Conservation (phyloP, 371 early-diverging fungal genomes). For the Mortierella sp. region DNA sequence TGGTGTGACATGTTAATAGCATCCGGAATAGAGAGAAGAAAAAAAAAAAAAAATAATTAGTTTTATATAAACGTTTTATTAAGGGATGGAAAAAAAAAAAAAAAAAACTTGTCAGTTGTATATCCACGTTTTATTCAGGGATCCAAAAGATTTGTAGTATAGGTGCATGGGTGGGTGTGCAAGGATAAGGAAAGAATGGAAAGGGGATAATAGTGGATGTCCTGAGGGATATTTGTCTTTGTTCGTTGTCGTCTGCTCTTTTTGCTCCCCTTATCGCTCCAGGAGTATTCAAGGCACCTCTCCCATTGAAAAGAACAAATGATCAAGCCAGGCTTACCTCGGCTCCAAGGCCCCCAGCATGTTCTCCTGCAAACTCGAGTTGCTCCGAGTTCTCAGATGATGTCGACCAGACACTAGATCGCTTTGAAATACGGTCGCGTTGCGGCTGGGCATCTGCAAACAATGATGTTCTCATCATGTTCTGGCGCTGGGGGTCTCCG, state of each 20-base stretch:
- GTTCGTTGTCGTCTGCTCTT: background rate
- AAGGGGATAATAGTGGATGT: background rate
- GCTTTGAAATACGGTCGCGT: constrained; percentile 30
- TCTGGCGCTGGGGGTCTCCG: constrained; percentile 43
- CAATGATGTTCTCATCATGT: constrained; percentile 33
- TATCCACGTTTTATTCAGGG: constrained; percentile 17
- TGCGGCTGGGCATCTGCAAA: constrained; percentile 18
- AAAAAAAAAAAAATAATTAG: constrained; percentile 8
- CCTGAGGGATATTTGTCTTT: background rate
- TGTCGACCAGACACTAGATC: constrained; percentile 44
- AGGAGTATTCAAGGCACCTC: background rate
- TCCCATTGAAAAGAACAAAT: constrained; percentile 3
- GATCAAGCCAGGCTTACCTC: constrained; percentile 54
- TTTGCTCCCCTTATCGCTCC: no score
- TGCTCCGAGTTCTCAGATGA: constrained; percentile 33
- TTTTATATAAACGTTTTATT: constrained; percentile 19
- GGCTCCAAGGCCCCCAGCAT: constrained; percentile 38
- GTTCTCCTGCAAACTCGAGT: constrained; percentile 15
- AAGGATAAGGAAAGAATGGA: background rate
- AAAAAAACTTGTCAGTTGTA: constrained; percentile 15
- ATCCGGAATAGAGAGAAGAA: background rate
- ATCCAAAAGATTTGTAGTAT: constrained; percentile 2
- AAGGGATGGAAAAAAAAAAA: background rate
- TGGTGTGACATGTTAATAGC: background rate
- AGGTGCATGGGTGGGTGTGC: background rate